Evolutionary conservation across 345 rosid species (phyloP).

Genomic region (Bruguiera gymnorhiza): DNA sequence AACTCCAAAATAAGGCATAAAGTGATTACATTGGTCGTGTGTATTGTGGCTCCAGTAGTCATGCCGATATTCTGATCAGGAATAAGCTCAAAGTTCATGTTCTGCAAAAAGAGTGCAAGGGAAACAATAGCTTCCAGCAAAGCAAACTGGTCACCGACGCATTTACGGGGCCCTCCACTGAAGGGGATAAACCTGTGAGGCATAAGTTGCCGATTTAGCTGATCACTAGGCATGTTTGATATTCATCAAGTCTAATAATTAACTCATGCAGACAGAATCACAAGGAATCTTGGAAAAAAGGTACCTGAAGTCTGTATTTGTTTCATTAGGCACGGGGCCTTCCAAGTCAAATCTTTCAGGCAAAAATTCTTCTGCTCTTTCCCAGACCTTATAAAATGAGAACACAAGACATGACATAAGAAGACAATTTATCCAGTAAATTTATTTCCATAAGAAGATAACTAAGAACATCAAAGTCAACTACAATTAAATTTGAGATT

Average conservation of each 20-base stretch:
- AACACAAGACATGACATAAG: slow-evolving; percentile 2
- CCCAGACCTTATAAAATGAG: slow-evolving; percentile 72
- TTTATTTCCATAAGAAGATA: too few species aligned
- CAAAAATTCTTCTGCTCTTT: slow-evolving; percentile 78
- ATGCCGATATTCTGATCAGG: slow-evolving; percentile 83
- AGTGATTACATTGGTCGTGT: slow-evolving; percentile 64
- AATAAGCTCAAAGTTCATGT: slow-evolving; percentile 69
- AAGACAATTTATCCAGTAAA: background rate
- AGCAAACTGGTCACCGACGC: slow-evolving; percentile 97
- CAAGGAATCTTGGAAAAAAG: background rate
- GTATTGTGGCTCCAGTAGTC: slow-evolving; percentile 98
- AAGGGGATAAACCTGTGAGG: slow-evolving; percentile 76
- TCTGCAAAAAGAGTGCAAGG: slow-evolving; percentile 69
- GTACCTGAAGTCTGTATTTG: slow-evolving; percentile 89
- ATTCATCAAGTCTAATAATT: background rate
- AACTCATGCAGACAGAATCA: background rate
- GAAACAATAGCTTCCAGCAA: slow-evolving; percentile 83
- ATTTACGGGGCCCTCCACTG: slow-evolving; percentile 94
- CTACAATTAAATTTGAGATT: too few species aligned
- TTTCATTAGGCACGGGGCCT: slow-evolving; percentile 80
- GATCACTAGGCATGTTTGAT: background rate
- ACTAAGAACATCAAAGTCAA: too few species aligned
- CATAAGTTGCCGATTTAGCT: slow-evolving; percentile 1
- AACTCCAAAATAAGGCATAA: background rate
- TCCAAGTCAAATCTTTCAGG: slow-evolving; percentile 82